phyloP scores from a whole-genome alignment of 768 basidiomycete species.

The Postia placenta region DNA sequence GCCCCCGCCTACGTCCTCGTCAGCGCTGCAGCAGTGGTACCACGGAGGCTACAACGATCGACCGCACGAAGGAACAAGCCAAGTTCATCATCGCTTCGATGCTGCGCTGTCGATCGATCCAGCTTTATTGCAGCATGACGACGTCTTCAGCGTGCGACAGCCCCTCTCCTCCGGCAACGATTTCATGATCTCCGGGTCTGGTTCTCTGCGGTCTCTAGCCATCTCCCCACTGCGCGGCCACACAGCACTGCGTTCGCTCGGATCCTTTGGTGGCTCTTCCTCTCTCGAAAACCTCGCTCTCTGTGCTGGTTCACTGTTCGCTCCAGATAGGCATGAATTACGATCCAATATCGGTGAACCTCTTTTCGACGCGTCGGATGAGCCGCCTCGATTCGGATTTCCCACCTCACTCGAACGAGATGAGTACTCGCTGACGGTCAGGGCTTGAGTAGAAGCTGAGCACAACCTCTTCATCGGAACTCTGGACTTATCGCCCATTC shows the following conservation, averaged over 20 bases:
- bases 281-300: neutral
- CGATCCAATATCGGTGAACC: neutral
- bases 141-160: neutral
- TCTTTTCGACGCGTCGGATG: neutral
- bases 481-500: too few relatives aligned
- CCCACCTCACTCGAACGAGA: neutral
- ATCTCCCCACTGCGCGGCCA: neutral
- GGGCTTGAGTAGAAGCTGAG: too few relatives aligned
- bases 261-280: neutral
- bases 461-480: too few relatives aligned
- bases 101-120: conserved; percentile 10
- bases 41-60: neutral
- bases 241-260: neutral
- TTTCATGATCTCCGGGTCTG: neutral
- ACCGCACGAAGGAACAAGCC: neutral
- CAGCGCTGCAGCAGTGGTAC: neutral
- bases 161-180: neutral
- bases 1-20: neutral
- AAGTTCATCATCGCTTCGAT: neutral
- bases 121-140: conserved; percentile 6
- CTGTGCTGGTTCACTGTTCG: neutral
- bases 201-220: neutral
- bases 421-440: too few relatives aligned
- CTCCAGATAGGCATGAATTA: too few relatives aligned
- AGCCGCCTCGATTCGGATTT: neutral